Percentiles rank a stretch among this genome's conserved stretches.
Conservation (phyloP, 352 stramenopile species). For the Globisporangium nodosum region DNA sequence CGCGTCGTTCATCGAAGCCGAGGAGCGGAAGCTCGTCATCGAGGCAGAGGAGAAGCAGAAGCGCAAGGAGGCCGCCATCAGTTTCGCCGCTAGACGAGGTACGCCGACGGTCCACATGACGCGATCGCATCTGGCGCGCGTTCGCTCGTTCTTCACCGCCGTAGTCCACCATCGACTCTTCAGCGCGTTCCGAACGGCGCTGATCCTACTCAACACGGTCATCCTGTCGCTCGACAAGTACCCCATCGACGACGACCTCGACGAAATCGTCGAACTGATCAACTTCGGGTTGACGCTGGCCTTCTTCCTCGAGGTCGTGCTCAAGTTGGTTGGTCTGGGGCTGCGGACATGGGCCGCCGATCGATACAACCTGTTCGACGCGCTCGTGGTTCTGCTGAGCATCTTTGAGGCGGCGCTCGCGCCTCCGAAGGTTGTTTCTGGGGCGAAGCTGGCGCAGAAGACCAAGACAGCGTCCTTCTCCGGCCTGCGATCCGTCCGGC, state of each 20-base stretch:
- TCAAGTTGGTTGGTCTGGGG: conserved; percentile 79
- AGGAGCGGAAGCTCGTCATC: conserved; percentile 23
- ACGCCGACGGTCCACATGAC: background rate
- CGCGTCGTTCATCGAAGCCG: conserved; percentile 45
- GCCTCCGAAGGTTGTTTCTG: conserved; percentile 28
- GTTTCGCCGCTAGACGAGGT: conserved; percentile 3
- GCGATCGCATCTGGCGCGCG: conserved; percentile 11
- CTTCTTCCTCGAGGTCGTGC: conserved; percentile 41
- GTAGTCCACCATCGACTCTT: conserved; percentile 57
- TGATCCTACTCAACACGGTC: conserved; percentile 85
- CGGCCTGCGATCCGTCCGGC: conserved; percentile 77
- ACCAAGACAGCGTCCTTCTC: conserved; percentile 45
- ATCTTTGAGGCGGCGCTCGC: conserved; percentile 38
- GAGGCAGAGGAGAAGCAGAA: conserved; percentile 20
- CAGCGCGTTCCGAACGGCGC: conserved; percentile 31
- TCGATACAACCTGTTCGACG: conserved; percentile 83
- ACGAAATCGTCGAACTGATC: conserved; percentile 41
- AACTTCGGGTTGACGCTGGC: conserved; percentile 55
- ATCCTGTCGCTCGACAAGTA: conserved; percentile 83
- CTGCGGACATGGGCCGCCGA: conserved; percentile 39
- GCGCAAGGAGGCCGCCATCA: conserved; percentile 18
- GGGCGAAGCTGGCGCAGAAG: conserved; percentile 3
- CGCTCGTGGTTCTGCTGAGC: conserved; percentile 40
- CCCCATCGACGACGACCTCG: conserved; percentile 33
- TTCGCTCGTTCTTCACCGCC: conserved; percentile 13